Percentiles rank a stretch among this genome's conserved stretches.
Evolutionary conservation across 176 grass and related monocot species (phyloP).

Genomic region (Triticum dicoccoides): DNA sequence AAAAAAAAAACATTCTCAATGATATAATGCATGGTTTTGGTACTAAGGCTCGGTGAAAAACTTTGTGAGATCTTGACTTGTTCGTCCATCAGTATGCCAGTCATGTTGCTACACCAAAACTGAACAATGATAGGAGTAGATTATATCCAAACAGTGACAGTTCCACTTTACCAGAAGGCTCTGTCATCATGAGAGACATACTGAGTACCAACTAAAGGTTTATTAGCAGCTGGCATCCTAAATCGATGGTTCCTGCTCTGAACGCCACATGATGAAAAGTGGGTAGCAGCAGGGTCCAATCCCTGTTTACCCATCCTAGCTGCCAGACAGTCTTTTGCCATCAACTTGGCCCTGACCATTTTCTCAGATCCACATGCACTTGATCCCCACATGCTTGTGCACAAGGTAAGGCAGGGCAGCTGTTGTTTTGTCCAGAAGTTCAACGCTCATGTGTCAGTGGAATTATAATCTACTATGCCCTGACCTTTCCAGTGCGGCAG

Average conservation of each 20-base stretch:
- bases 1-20: neutral
- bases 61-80: neutral
- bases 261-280: conserved; percentile 21
- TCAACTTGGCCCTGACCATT: conserved; percentile 5
- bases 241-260: conserved; percentile 17
- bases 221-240: neutral
- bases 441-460: neutral
- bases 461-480: neutral
- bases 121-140: neutral
- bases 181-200: neutral
- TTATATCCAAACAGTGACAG: neutral
- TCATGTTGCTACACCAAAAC: neutral
- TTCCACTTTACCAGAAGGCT: neutral
- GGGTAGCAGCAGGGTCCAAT: conserved; percentile 8
- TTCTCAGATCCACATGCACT: conserved; percentile 4
- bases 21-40: neutral
- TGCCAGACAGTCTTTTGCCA: neutral
- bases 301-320: neutral
- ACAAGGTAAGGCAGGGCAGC: neutral
- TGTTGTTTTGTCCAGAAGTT: conserved; percentile 18
- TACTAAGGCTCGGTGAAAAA: neutral
- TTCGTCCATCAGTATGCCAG: neutral
- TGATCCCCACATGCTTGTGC: conserved; percentile 16
- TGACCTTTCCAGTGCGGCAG: neutral
- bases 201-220: neutral